Base-by-base conservation (phyloP, 805 yeast species). In the Scheffersomyces coipomensis region DNA sequence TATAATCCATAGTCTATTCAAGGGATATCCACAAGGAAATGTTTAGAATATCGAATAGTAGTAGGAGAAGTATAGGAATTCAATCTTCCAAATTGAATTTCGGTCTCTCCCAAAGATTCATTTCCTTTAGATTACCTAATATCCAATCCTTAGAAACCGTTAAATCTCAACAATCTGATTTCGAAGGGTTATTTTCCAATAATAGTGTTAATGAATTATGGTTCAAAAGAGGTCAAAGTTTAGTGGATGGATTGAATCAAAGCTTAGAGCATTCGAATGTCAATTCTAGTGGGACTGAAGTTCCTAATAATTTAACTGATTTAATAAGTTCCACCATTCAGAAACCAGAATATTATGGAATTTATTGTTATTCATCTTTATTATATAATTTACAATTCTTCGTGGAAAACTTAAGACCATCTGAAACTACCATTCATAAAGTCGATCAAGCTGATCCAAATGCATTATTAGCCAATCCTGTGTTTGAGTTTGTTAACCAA, bases 381-480 rank as follows among this genome's bases (percentile, higher is more conserved):
- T 64, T 78, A 40, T 72, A 73, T 61, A 76, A 73, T 53, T 53
- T 71, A 37, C 77, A 68, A 46, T 76, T 75, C 43, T 68, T 67
- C 47, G 58, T 76, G 36, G 78, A 77, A 38, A 60, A 73, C 4
- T 57, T 78, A 42, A 60, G 56, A 39, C 62, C 60, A 12, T 40
- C 40, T 39, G 30, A 46, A 7, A 51, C 48, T 16, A 8, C 37
- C 13, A n/a, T 26, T 22, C 16, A 38, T 7, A 27, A 30, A 43
- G 52, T 47, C 16, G 35, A 22, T 2, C 50, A 54, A 33, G 56
- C 68, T 16, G 48, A 39, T 22, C 42, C 55, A 4, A 29, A 42
- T 10, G 71, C 71, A 18, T 55, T 78, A 12, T 56, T 81, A 23
- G 55, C 66, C 36, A 69, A 76, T 6, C 84, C 85, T 3, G 48